Base-by-base conservation (phyloP, 768 basidiomycete genomes). In the Chiua virens region DNA sequence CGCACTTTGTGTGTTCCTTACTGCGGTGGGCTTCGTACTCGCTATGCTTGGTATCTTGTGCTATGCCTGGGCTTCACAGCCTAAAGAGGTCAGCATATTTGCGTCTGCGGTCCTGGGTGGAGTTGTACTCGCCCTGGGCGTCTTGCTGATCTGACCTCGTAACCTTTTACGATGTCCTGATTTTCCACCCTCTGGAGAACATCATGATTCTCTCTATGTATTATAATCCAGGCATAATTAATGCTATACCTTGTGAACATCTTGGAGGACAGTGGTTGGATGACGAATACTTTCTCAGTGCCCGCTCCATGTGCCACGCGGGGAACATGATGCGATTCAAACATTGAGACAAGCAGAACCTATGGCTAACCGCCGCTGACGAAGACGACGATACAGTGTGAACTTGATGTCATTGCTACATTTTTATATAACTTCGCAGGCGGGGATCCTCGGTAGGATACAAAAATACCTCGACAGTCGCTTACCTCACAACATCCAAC, bases 51-150 rank as follows among this genome's bases (percentile, higher is more conserved):
- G 83, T 1, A 74, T 82, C 44, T 6, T 81, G 5, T 75, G 75
- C 55, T 81, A 75, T 52, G 70, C 77, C 3, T 85, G 81, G 82
- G 72, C 74, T 11, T 58, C 63, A 21, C 73, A 81, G 49, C 71
- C 80, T 1, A 52, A 28, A 5, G 75, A 72, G 45, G 80, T 78
- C 8, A 71, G 77, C 44, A 61, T 79, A 37, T 75, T 79, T 39
- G 69, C 74, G 17, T 73, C 70, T 18, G 47, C 52, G 7, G 75
- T 72, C 52, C 65, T 80, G 54, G 74, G 57, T 1, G 45, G 68
- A 32, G 75, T 73, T 30, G 18, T 74, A 22, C 35, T 72, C 10
- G 47, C 50, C 8, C 54, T 65, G 56, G 30, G 22, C 42, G 9
- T 47, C 39, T 43, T 66, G 38, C n/a, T 53, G 17, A 22, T 59